These are phyloP conservation scores for Russula griseocarnosa DNA, from an alignment of 768 basidiomycete genomes.

Conservation along the genomic window DNA sequence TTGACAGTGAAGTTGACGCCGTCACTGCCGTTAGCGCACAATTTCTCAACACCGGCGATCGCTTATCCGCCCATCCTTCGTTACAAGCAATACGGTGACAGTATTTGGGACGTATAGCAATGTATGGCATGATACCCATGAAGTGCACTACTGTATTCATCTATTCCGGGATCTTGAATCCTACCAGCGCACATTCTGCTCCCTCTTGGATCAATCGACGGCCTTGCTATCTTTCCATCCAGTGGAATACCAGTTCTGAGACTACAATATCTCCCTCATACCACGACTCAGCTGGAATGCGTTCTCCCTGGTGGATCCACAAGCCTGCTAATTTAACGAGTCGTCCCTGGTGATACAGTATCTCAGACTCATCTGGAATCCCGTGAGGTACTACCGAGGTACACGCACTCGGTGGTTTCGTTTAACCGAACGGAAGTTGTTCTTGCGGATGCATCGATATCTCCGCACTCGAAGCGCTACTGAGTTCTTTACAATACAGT, in stretches of 20 bases:
- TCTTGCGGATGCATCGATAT: conserved; percentile 2
- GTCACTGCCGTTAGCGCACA: no score
- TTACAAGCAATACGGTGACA: background rate
- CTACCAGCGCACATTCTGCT: background rate
- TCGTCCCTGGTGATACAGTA: background rate
- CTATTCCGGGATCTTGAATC: background rate
- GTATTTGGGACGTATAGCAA: background rate
- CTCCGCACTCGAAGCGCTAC: background rate
- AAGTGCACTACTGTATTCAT: background rate
- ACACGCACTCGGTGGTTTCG: background rate
- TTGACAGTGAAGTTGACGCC: background rate
- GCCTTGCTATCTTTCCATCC: no score
- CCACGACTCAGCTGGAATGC: background rate
- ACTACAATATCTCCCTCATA: background rate
- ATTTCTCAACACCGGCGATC: no score
- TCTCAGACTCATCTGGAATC: no score
- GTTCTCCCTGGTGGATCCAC: background rate
- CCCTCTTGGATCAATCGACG: background rate
- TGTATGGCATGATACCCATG: background rate
- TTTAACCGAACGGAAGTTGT: background rate
- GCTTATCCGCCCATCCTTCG: no score
- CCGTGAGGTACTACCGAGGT: background rate
- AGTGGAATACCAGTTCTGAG: background rate
- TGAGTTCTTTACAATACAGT: background rate
- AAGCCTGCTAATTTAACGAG: background rate